These are phyloP conservation scores for Linnemannia schmuckeri DNA, from an alignment of 192 early-diverging fungal species.

Conservation along the genomic window DNA sequence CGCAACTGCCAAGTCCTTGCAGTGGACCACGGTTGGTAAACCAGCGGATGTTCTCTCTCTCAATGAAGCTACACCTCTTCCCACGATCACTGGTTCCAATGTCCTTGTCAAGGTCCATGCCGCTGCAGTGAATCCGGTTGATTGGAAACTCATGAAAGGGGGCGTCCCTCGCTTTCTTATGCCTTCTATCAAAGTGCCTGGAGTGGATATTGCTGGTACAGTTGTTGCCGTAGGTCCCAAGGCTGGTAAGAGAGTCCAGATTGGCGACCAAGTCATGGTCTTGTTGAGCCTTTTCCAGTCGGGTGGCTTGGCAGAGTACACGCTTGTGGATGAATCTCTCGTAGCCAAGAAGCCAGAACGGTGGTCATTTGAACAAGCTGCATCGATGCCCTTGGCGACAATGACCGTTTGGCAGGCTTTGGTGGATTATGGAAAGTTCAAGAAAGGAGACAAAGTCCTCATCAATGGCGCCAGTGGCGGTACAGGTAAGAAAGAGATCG, in stretches of 20 bases:
- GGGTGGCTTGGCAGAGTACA: background rate
- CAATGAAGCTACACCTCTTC: background rate
- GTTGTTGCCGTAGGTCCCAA: conserved; percentile 20
- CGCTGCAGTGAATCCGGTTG: conserved; percentile 25
- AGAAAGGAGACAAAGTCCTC: conserved; percentile 40
- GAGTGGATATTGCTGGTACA: conserved; percentile 15
- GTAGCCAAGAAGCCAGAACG: conserved; percentile 2
- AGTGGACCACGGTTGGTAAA: conserved; percentile 6
- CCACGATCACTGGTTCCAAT: background rate
- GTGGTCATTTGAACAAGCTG: conserved; percentile 9
- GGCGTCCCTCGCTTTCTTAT: background rate
- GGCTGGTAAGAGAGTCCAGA: conserved; percentile 7
- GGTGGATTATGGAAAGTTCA: conserved; percentile 1
- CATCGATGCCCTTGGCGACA: conserved; percentile 5
- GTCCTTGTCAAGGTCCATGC: conserved; percentile 30
- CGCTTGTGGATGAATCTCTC: conserved; percentile 4
- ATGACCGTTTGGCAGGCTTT: conserved; percentile 3
- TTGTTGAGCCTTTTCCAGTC: background rate
- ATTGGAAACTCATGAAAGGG: conserved; percentile 29
- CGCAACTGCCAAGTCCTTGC: background rate
- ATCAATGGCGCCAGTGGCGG: conserved; percentile 64
- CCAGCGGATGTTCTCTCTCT: background rate
- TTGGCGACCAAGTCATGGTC: conserved; percentile 30
- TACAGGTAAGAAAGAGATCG: background rate
- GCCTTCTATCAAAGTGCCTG: background rate